Conservation (phyloP, 2,329 filamentous ascomycete genomes). For the Alternaria incomplexa region DNA sequence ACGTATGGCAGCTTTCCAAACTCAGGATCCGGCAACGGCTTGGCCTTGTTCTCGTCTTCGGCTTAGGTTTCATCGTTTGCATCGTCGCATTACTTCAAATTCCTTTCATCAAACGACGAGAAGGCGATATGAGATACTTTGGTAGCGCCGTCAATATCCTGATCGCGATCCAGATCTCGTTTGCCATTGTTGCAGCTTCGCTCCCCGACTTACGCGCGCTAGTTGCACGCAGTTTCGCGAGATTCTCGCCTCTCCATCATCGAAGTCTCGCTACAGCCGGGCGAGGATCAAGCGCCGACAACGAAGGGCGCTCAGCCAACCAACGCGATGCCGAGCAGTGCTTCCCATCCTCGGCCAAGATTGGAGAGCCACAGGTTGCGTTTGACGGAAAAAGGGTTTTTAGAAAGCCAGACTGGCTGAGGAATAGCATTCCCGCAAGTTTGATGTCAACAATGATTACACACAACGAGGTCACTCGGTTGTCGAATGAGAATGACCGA, state of each 20-base stretch:
- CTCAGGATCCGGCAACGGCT: slow-evolving; percentile 25
- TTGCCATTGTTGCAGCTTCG: slow-evolving; percentile 35
- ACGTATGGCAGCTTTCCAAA: slow-evolving; percentile 32
- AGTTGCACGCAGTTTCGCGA: slow-evolving; percentile 23
- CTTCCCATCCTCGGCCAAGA: neutral
- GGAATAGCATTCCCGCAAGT: slow-evolving; percentile 22
- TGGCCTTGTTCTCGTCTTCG: slow-evolving; percentile 31
- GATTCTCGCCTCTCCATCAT: slow-evolving; percentile 33
- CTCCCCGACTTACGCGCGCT: slow-evolving; percentile 34
- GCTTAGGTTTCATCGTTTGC: slow-evolving; percentile 34
- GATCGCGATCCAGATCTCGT: slow-evolving; percentile 31
- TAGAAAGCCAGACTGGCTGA: slow-evolving; percentile 31
- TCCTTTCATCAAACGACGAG: slow-evolving; percentile 33
- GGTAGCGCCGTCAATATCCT: slow-evolving; percentile 35
- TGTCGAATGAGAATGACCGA: neutral
- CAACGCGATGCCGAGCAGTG: slow-evolving; percentile 12
- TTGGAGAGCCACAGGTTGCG: neutral
- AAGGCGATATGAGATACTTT: slow-evolving; percentile 28
- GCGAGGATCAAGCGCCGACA: neutral
- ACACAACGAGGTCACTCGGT: slow-evolving; percentile 8
- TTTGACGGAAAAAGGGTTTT: slow-evolving; percentile 11
- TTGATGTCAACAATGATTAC: slow-evolving; percentile 27
- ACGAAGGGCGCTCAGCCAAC: neutral
- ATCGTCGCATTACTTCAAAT: slow-evolving; percentile 35
- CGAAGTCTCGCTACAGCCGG: slow-evolving; percentile 20